These are phyloP conservation scores for Sisymbrium altissimum DNA, from an alignment of 345 rosid species.

Conservation along the genomic window DNA sequence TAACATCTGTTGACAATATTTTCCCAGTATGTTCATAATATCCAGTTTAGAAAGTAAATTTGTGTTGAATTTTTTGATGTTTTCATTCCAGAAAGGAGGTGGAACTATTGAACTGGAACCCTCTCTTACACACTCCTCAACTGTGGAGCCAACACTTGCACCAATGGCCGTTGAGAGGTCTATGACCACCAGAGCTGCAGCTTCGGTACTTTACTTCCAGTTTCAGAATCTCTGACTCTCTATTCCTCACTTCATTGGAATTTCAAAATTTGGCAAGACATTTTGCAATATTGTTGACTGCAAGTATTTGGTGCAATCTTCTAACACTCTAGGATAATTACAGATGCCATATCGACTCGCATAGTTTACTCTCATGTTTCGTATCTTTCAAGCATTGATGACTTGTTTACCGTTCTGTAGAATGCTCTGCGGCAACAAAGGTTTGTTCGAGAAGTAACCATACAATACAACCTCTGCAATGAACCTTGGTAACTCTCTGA, in stretches of 20 bases:
- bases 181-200: conserved; percentile 99
- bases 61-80: not conserved
- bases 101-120: conserved; percentile 95
- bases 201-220: conserved; percentile 58
- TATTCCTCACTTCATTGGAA: conserved; percentile 3
- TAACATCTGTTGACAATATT: conserved; percentile 9
- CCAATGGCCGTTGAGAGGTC: conserved; percentile 98
- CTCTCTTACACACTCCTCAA: conserved; percentile 88
- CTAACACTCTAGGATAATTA: not conserved
- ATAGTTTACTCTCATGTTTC: conserved; percentile 7
- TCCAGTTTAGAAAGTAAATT: not conserved
- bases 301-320: not conserved
- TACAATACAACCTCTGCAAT: conserved; percentile 98
- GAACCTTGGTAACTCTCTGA: conserved; percentile 80
- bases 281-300: conserved; percentile 1
- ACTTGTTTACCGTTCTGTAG: conserved; percentile 40
- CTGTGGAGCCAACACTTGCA: conserved; percentile 98
- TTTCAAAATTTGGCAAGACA: not conserved
- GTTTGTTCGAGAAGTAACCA: conserved; percentile 96
- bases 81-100: conserved; percentile 82
- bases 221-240: not conserved
- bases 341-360: not conserved
- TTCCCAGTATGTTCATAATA: not conserved
- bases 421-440: conserved; percentile 97
- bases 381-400: not conserved